phyloP scores from a whole-genome alignment of 345 rosid species.

The Erodium maritimum region DNA sequence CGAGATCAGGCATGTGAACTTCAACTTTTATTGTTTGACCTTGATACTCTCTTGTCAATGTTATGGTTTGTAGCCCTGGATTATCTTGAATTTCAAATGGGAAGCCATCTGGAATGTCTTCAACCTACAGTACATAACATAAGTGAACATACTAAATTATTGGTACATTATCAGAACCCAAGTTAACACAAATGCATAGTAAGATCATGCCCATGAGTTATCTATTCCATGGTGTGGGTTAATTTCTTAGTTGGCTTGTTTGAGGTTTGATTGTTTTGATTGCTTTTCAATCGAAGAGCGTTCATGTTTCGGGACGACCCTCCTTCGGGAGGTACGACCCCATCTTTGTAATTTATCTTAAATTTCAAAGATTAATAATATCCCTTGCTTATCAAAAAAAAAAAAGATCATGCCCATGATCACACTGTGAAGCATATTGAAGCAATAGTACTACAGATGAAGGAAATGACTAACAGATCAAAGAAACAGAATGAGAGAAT shows the following conservation, averaged over 20 bases:
- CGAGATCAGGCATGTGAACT: constrained; percentile 80
- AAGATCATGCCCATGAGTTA: not conserved
- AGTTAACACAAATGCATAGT: not conserved
- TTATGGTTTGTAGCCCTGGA: constrained; percentile 48
- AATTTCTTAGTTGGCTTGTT: too few relatives aligned
- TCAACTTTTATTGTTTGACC: constrained; percentile 63
- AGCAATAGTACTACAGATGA: not conserved
- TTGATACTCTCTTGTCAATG: constrained; percentile 49
- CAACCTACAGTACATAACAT: constrained; percentile 25
- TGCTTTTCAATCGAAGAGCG: too few relatives aligned
- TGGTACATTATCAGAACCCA: not conserved
- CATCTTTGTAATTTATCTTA: too few relatives aligned
- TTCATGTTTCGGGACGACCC: too few relatives aligned
- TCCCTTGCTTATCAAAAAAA: too few relatives aligned
- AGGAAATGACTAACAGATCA: too few relatives aligned
- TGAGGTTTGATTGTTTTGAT: too few relatives aligned
- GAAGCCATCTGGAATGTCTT: constrained; percentile 47
- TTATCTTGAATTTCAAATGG: constrained; percentile 73
- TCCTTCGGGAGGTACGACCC: too few relatives aligned
- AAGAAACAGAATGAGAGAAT: too few relatives aligned
- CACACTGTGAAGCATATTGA: not conserved
- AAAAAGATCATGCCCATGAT: not conserved
- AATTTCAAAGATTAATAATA: too few relatives aligned
- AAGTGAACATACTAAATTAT: not conserved
- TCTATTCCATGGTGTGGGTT: too few relatives aligned